Conservation (phyloP, 2,329 filamentous ascomycete genomes). For the Pseudonectria foliicola region DNA sequence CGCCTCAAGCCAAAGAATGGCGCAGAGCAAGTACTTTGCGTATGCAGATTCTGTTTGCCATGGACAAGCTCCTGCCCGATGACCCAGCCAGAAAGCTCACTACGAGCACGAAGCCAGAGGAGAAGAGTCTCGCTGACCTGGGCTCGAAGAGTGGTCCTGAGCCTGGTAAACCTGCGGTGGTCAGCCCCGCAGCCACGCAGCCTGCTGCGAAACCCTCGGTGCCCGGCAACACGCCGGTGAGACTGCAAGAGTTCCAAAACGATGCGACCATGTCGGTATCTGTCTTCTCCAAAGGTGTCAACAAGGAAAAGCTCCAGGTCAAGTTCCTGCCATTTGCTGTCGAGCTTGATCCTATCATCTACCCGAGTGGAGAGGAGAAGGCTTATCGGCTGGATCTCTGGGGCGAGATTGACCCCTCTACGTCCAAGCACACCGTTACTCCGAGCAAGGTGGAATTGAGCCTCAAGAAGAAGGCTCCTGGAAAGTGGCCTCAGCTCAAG, state of each 20-base stretch:
- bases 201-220: slow-evolving; percentile 10
- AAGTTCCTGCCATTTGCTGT: slow-evolving; percentile 24
- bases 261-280: slow-evolving; percentile 29
- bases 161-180: background rate
- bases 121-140: slow-evolving; percentile 22
- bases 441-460: slow-evolving; percentile 74
- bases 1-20: slow-evolving; percentile 20
- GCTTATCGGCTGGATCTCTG: slow-evolving; percentile 59
- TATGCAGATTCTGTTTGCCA: slow-evolving; percentile 36
- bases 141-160: slow-evolving; percentile 3
- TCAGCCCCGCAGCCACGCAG: background rate
- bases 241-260: slow-evolving; percentile 32
- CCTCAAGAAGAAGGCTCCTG: slow-evolving; percentile 58
- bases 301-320: slow-evolving; percentile 34
- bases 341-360: slow-evolving; percentile 23
- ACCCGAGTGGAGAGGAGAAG: slow-evolving; percentile 48
- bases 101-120: slow-evolving; percentile 23
- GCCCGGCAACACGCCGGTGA: slow-evolving; percentile 17
- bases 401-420: slow-evolving; percentile 52
- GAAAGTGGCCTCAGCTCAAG: slow-evolving; percentile 55
- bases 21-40: slow-evolving; percentile 40
- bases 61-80: slow-evolving; percentile 38
- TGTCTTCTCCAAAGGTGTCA: slow-evolving; percentile 36
- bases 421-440: slow-evolving; percentile 58
- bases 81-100: slow-evolving; percentile 41